Conservation (phyloP, 345 rosid genomes). For the Citrus reticulata region DNA sequence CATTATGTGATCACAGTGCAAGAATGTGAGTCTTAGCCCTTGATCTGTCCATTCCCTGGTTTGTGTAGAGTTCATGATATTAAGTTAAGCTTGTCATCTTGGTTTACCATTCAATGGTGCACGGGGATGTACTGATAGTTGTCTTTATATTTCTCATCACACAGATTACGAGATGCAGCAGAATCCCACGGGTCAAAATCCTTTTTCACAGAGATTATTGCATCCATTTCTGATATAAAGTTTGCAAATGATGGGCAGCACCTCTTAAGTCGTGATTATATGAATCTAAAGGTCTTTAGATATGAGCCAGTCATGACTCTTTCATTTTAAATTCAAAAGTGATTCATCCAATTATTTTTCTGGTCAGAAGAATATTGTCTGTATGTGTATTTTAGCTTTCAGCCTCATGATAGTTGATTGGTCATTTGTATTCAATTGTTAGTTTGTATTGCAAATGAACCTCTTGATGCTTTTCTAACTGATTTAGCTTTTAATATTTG, state of each 20-base stretch:
- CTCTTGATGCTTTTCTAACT: background rate
- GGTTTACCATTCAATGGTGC: background rate
- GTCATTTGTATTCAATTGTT: background rate
- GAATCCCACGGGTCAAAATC: constrained; percentile 43
- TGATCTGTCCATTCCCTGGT: background rate
- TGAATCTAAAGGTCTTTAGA: constrained; percentile 54
- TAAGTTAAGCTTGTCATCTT: background rate
- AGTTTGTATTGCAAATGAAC: constrained; percentile 1
- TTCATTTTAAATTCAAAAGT: constrained; percentile 13
- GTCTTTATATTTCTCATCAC: constrained; percentile 11
- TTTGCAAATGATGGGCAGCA: constrained; percentile 51
- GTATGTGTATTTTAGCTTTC: background rate
- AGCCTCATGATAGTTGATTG: background rate
- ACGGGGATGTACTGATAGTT: constrained; percentile 15
- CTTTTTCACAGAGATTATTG: constrained; percentile 56
- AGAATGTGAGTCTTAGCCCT: constrained; percentile 43
- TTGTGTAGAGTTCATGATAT: background rate
- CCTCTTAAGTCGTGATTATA: constrained; percentile 62
- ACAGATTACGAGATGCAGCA: constrained; percentile 53
- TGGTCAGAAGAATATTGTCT: background rate
- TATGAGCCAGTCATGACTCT: background rate
- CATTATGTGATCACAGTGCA: constrained; percentile 50
- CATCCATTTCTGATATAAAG: constrained; percentile 59
- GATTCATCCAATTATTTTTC: background rate
- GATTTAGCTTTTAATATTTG: constrained; percentile 15